These are phyloP conservation scores for Picea mariana DNA, from an alignment of 83 land plant species.

Conservation along the genomic window DNA sequence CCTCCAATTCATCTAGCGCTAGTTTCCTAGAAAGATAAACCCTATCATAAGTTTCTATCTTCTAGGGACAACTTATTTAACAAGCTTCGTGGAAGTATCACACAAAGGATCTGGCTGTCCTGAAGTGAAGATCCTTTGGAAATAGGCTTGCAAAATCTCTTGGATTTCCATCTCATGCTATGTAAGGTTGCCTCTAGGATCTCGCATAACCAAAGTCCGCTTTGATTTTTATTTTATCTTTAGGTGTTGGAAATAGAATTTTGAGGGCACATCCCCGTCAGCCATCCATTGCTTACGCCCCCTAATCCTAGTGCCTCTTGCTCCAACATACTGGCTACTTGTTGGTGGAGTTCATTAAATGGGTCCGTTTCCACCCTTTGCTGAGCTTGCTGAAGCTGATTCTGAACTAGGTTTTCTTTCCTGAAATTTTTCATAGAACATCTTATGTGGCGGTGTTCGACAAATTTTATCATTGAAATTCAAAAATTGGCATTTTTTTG, in stretches of 20 bases:
- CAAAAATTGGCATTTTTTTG: no score
- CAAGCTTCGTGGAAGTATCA: no score
- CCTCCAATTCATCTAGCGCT: no score
- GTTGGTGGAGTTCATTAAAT: neutral
- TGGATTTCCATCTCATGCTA: neutral
- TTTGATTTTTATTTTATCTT: neutral
- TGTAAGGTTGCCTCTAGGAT: neutral
- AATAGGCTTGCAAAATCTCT: neutral
- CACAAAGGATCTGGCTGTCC: no score
- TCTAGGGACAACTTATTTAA: no score
- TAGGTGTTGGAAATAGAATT: neutral
- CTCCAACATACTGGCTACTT: neutral
- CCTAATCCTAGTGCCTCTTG: neutral
- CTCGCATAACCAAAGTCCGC: neutral
- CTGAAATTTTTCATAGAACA: no score
- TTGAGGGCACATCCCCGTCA: neutral
- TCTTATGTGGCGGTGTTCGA: no score
- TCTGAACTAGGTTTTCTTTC: neutral
- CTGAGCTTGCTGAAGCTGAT: neutral
- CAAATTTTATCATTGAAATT: no score
- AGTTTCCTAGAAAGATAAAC: no score
- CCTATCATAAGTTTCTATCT: no score
- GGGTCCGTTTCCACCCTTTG: neutral
- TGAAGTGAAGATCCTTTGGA: neutral
- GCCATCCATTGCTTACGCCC: neutral